Conservation (phyloP, 2,329 filamentous ascomycete species). For the Neonectria sp. region DNA sequence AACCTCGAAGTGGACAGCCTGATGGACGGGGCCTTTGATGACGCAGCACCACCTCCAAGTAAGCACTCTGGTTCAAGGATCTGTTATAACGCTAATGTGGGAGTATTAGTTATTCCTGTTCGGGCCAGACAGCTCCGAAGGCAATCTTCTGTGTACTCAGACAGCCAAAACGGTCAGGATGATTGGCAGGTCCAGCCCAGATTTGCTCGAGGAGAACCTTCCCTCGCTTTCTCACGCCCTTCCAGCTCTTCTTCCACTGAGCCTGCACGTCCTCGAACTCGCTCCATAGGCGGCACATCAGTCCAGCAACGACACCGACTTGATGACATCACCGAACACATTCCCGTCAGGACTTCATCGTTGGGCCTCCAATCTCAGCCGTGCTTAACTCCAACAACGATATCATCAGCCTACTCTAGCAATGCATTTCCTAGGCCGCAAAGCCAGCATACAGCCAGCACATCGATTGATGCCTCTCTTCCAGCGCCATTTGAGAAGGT, state of each 20-base stretch:
- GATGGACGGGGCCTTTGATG: constrained; percentile 31
- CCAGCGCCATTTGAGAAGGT: constrained; percentile 38
- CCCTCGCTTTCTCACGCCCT: constrained; percentile 38
- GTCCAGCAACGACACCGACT: constrained; percentile 38
- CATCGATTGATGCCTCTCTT: constrained; percentile 58
- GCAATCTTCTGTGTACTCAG: constrained; percentile 30
- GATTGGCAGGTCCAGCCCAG: constrained; percentile 29
- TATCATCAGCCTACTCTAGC: constrained; percentile 55
- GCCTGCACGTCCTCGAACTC: constrained; percentile 37
- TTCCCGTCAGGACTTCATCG: constrained; percentile 53
- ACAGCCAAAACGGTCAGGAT: constrained; percentile 23
- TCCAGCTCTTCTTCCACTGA: constrained; percentile 45
- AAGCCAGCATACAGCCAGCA: constrained; percentile 62
- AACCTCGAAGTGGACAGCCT: constrained; percentile 40
- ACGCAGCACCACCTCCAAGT: constrained; percentile 42
- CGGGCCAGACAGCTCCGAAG: constrained; percentile 32
- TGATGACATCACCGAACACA: constrained; percentile 55
- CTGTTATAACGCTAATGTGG: constrained; percentile 13
- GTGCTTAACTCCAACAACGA: constrained; percentile 51
- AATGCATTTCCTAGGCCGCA: constrained; percentile 56
- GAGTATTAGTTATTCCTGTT: constrained; percentile 28
- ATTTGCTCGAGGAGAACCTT: constrained; percentile 33
- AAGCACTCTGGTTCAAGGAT: not conserved
- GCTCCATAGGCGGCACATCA: constrained; percentile 40
- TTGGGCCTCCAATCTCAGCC: constrained; percentile 57